phyloP scores from a whole-genome alignment of 495 filamentous ascomycete species.

The Trichoderma parareesei region DNA sequence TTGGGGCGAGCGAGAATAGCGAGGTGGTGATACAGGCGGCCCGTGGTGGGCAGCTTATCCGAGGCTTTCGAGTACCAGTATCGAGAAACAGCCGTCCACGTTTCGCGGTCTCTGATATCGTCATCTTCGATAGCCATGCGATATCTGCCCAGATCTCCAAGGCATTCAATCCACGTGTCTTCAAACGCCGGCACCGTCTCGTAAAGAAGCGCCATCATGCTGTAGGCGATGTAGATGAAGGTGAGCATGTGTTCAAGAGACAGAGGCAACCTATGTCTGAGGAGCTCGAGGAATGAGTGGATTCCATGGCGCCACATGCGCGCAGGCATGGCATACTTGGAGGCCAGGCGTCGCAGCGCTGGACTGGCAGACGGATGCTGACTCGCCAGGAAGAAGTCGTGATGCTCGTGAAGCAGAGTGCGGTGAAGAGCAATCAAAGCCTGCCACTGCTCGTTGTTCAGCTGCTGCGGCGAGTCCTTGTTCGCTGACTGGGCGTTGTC shows the following conservation, averaged over 20 bases:
- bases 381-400: conserved; percentile 66
- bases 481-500: conserved; percentile 50
- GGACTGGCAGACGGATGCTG: conserved; percentile 64
- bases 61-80: conserved; percentile 78
- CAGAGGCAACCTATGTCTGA: conserved; percentile 59
- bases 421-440: conserved; percentile 61
- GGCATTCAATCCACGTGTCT: conserved; percentile 86
- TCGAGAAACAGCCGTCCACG: conserved; percentile 68
- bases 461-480: conserved; percentile 25
- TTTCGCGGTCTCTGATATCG: conserved; percentile 61
- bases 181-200: conserved; percentile 70
- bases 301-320: conserved; percentile 64
- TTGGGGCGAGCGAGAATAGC: conserved; percentile 74
- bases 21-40: conserved; percentile 76
- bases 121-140: conserved; percentile 72
- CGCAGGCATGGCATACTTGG: conserved; percentile 72
- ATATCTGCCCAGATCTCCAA: conserved; percentile 63
- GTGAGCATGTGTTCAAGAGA: conserved; percentile 72
- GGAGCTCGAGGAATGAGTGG: conserved; percentile 64
- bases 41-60: conserved; percentile 59
- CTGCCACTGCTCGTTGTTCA: conserved; percentile 63
- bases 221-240: conserved; percentile 75
- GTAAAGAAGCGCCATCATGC: conserved; percentile 68
- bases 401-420: conserved; percentile 58
- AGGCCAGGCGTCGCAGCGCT: conserved; percentile 49